Evolutionary conservation across 371 early-diverging fungal genomes (phyloP).

Genomic region (Phascolomyces articulosus): DNA sequence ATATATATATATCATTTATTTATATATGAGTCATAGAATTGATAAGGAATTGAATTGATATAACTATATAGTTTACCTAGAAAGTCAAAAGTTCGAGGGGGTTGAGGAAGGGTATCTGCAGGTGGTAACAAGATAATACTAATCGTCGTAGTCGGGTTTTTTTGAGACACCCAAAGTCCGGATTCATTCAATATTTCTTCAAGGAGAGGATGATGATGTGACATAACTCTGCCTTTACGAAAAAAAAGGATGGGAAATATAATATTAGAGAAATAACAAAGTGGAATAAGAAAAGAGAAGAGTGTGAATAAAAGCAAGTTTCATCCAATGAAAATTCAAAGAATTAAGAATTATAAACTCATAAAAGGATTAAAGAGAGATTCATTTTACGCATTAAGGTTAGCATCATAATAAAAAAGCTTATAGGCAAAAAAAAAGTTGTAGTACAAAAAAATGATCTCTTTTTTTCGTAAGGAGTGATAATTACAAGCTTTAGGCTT

Average conservation of each 20-base stretch:
- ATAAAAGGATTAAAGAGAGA: too few species aligned
- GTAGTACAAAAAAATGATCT: too few species aligned
- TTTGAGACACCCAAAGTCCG: constrained; percentile 1
- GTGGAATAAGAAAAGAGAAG: neutral
- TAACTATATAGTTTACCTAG: constrained; percentile 22
- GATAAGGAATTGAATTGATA: neutral
- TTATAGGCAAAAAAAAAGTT: too few species aligned
- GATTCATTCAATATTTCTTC: constrained; percentile 21
- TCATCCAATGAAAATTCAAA: too few species aligned
- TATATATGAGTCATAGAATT: too few species aligned
- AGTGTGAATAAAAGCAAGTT: neutral
- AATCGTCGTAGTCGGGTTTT: neutral
- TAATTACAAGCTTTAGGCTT: too few species aligned
- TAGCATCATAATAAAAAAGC: too few species aligned
- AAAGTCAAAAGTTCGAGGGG: constrained; percentile 22
- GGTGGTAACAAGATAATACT: constrained; percentile 35
- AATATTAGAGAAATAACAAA: neutral
- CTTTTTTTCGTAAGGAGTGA: too few species aligned
- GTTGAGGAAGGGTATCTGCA: constrained; percentile 5
- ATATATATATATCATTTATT: neutral
- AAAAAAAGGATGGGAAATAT: neutral
- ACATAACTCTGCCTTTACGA: neutral
- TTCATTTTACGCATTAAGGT: too few species aligned
- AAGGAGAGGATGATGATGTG: constrained; percentile 20
- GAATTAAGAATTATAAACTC: too few species aligned